Conservation (phyloP, 2,329 filamentous ascomycete species). For the Stagonosporopsis rhizophila region DNA sequence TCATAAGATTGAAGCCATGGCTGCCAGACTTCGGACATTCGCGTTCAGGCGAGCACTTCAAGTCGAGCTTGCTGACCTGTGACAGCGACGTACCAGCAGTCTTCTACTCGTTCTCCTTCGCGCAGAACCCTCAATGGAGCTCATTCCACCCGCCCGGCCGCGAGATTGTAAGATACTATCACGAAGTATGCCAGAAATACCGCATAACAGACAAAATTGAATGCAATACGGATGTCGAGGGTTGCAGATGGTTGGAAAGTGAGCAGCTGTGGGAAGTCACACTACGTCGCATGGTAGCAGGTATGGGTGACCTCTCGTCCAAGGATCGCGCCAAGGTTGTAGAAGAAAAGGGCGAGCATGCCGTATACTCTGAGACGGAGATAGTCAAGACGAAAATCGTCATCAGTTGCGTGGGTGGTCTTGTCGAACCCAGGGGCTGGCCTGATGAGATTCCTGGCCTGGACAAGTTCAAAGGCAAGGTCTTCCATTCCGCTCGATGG, state of each 20-base stretch:
- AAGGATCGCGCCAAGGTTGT: conserved; percentile 56
- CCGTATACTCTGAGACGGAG: conserved; percentile 61
- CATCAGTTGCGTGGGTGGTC: conserved; percentile 61
- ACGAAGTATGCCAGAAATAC: conserved; percentile 61
- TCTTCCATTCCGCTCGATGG: conserved; percentile 67
- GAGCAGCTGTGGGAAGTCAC: conserved; percentile 64
- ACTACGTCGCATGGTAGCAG: conserved; percentile 59
- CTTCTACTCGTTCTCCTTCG: conserved; percentile 65
- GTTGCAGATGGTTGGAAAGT: conserved; percentile 60
- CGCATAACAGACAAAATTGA: conserved; percentile 65
- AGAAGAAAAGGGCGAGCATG: conserved; percentile 52
- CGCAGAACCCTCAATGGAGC: conserved; percentile 61
- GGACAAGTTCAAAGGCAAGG: conserved; percentile 61
- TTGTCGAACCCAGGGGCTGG: conserved; percentile 62
- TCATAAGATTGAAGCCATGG: background rate
- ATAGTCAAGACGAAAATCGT: conserved; percentile 62
- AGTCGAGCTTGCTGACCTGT: conserved; percentile 19
- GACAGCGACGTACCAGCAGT: conserved; percentile 57
- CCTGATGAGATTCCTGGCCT: conserved; percentile 60
- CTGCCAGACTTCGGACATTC: background rate
- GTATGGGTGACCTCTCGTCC: conserved; percentile 61
- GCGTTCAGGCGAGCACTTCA: background rate
- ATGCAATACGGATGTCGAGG: conserved; percentile 63
- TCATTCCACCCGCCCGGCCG: conserved; percentile 56
- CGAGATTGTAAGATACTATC: conserved; percentile 61